Conservation (phyloP, 176 grass and related monocot genomes). For the Hsuehochloa calcarea region DNA sequence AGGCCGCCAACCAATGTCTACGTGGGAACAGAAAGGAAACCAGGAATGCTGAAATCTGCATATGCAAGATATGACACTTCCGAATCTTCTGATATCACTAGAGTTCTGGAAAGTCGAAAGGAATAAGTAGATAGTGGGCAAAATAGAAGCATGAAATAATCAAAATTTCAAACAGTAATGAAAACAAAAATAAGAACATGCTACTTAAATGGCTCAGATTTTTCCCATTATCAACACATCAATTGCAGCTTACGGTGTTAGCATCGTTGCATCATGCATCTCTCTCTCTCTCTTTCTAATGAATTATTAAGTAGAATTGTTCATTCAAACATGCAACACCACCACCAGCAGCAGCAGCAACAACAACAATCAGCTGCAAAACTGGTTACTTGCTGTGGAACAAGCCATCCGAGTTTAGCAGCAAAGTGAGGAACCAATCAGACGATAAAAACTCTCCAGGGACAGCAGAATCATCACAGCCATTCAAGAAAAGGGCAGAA, state of each 20-base stretch:
- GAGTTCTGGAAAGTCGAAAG: not conserved
- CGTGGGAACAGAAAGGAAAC: no score
- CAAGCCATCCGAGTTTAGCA: conserved; percentile 15
- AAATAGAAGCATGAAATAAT: not conserved
- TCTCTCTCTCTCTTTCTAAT: not conserved
- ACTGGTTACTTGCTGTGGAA: not conserved
- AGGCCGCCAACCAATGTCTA: no score
- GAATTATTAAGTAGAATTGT: not conserved
- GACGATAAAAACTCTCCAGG: not conserved
- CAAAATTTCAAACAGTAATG: not conserved
- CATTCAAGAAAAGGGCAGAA: not conserved
- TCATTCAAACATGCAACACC: not conserved
- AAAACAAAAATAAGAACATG: not conserved
- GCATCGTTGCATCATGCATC: not conserved
- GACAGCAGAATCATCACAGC: not conserved
- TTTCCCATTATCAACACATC: not conserved
- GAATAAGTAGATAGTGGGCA: not conserved
- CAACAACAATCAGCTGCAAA: not conserved
- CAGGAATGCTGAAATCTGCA: no score
- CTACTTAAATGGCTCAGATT: conserved; percentile 4
- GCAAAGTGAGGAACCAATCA: not conserved
- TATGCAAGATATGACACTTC: no score
- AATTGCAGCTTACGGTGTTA: not conserved
- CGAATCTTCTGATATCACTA: no score
- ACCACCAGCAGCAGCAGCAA: not conserved